Base-by-base conservation (phyloP, 805 yeast genomes). In the Ogataea ganodermae region DNA sequence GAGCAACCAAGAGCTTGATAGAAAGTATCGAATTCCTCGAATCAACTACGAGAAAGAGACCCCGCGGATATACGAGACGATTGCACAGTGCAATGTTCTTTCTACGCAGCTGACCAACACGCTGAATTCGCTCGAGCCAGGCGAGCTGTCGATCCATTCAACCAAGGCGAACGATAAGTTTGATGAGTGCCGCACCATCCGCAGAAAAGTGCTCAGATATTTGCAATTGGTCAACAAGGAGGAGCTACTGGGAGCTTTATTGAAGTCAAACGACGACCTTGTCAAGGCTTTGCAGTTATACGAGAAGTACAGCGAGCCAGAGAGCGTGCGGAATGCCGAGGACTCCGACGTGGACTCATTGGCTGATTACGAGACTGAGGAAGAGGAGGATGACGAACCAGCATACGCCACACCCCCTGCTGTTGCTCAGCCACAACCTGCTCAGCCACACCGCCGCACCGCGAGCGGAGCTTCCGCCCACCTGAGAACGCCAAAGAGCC, bases 231-330 rank as follows among this genome's bases (percentile, higher is more conserved):
- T 90, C 33, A 86, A 88, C 35, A 83, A 82, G 49, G 97, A 91
- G 53, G 96, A 89, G 59, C 86, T 82, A 51, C 68, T 94, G 52
- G 98, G 97, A n/a, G 78, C 89, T 36, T 74, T 94, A 52, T 80
- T 94, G 48, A 84, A 81, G 57, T 95, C 97, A 37, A 94, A 94
- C 63, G 99, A 94, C 58, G 91, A 89, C 63, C 75, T 94, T 51
- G 95, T 94, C 6, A 71, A 71, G 3, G 84, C 90, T 0, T 75
- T 94, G 58, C 80, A 81, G 56, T 68, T 72, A 44, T 91, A 81
- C 63, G 96, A 91, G 49, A 75, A 76, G 40, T 65, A 71, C 70
- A 65, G 82, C 55, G 52, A 71, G 49, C 66, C 80, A 55, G 45
- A 71, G 38, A 80, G 74, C 46, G 74, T 75, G 10, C 73, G 71